phyloP scores from a whole-genome alignment of 768 basidiomycete genomes.

The Lactarius indigo region DNA sequence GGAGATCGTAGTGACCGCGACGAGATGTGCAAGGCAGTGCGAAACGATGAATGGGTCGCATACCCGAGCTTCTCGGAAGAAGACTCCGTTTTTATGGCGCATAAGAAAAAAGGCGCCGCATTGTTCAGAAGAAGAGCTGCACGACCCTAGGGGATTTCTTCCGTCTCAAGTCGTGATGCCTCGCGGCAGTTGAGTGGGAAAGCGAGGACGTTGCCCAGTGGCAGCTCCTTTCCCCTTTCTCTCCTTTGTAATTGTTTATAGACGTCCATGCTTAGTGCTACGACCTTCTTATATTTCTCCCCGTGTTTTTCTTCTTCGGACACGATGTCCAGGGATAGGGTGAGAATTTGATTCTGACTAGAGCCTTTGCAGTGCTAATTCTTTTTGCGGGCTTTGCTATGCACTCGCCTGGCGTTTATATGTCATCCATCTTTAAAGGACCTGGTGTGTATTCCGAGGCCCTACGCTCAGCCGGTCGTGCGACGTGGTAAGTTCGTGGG shows the following conservation, averaged over 20 bases:
- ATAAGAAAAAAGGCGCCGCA: slow-evolving; percentile 97
- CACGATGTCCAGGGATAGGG: slow-evolving; percentile 66
- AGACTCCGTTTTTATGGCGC: slow-evolving; percentile 84
- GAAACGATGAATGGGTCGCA: slow-evolving; percentile 98
- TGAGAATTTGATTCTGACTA: slow-evolving; percentile 35
- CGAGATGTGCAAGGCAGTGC: slow-evolving; percentile 91
- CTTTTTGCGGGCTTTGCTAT: slow-evolving; percentile 51
- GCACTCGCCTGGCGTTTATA: slow-evolving; percentile 80
- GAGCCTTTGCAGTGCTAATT: slow-evolving; percentile 13
- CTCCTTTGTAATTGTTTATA: slow-evolving; percentile 55
- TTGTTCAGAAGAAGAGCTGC: slow-evolving; percentile 94
- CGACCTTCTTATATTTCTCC: slow-evolving; percentile 89
- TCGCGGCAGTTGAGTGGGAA: slow-evolving; percentile 55
- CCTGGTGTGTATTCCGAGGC: slow-evolving; percentile 84
- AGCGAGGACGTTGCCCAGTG: slow-evolving; percentile 57
- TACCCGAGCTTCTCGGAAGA: slow-evolving; percentile 95
- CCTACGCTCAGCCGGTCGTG: slow-evolving; percentile 85
- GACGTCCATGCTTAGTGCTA: slow-evolving; percentile 74
- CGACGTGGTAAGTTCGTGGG: slow-evolving; percentile 62
- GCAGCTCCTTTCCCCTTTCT: slow-evolving; percentile 46
- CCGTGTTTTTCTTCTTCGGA: slow-evolving; percentile 88
- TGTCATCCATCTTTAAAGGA: slow-evolving; percentile 86
- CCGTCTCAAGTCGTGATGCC: slow-evolving; percentile 72
- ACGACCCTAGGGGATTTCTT: slow-evolving; percentile 86
- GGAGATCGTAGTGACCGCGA: slow-evolving; percentile 94